A percentile compares a stretch with the other conserved stretches of the same genome.
Evolutionary conservation across 768 basidiomycete genomes (phyloP).

Genomic region (Boletus rex-veris): DNA sequence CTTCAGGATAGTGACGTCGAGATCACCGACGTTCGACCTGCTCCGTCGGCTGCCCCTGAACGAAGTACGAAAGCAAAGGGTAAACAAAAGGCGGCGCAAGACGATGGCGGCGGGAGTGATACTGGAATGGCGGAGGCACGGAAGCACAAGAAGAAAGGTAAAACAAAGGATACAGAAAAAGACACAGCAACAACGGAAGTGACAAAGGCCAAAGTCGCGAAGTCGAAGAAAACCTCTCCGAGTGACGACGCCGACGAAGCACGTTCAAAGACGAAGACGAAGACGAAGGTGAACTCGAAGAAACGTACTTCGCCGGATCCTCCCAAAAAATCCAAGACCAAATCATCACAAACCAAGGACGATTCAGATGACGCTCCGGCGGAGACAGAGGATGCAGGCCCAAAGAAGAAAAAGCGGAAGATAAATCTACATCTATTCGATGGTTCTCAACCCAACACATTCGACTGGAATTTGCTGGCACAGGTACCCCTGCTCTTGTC

Average conservation of each 20-base stretch:
- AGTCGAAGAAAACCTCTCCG: constrained; percentile 22
- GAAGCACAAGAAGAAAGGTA: constrained; percentile 28
- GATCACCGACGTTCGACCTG: constrained; percentile 17
- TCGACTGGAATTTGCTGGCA: constrained; percentile 44
- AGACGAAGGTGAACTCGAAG: constrained; percentile 15
- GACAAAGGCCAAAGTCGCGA: constrained; percentile 27
- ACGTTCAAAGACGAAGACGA: constrained; percentile 14
- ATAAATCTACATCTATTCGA: constrained; percentile 52
- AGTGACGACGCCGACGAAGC: constrained; percentile 17
- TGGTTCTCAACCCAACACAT: constrained; percentile 37
- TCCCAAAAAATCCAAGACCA: constrained; percentile 20
- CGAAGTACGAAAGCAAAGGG: constrained; percentile 32
- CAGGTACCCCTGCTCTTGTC: constrained; percentile 30
- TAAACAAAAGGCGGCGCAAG: constrained; percentile 36
- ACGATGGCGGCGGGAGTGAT: constrained; percentile 16
- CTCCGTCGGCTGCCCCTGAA: constrained; percentile 17
- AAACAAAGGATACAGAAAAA: constrained; percentile 18
- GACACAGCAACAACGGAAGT: constrained; percentile 25
- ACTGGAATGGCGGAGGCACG: constrained; percentile 21
- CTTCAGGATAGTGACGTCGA: constrained; percentile 33
- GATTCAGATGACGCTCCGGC: constrained; percentile 15
- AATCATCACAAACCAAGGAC: constrained; percentile 11
- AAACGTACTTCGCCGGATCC: constrained; percentile 21
- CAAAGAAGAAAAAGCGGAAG: constrained; percentile 69
- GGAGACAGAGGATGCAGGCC: constrained; percentile 30